These are phyloP conservation scores for Candida dendrica DNA, from an alignment of 805 yeast genomes.

Conservation along the genomic window DNA sequence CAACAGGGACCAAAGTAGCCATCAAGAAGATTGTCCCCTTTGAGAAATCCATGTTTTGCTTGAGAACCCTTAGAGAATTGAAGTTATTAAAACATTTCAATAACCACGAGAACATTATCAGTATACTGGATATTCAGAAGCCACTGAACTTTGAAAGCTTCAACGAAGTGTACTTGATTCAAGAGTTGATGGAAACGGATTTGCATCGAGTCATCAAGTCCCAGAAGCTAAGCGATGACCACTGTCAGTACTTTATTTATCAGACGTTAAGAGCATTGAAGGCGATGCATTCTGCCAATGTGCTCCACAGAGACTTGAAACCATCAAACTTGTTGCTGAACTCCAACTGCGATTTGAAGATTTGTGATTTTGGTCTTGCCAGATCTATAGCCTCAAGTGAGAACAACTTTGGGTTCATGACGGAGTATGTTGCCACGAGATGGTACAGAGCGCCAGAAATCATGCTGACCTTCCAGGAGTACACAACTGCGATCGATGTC, in stretches of 20 bases:
- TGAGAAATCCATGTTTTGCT: slow-evolving; percentile 54
- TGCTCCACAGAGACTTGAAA: slow-evolving; percentile 70
- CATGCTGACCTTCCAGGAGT: slow-evolving; percentile 66
- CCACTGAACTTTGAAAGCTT: slow-evolving; percentile 54
- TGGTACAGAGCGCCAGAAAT: slow-evolving; percentile 86
- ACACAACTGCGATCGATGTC: slow-evolving; percentile 69
- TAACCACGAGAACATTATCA: slow-evolving; percentile 66
- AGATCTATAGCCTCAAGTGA: slow-evolving; percentile 45
- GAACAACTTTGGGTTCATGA: slow-evolving; percentile 46
- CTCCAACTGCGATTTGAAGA: slow-evolving; percentile 65
- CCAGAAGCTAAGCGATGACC: slow-evolving; percentile 55
- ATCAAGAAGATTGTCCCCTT: slow-evolving; percentile 74
- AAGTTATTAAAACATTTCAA: slow-evolving; percentile 57
- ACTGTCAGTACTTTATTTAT: slow-evolving; percentile 62
- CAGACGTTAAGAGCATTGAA: slow-evolving; percentile 67
- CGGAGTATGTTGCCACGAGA: slow-evolving; percentile 79
- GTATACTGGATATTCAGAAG: slow-evolving; percentile 57
- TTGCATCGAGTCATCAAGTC: slow-evolving; percentile 54
- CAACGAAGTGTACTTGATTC: slow-evolving; percentile 67
- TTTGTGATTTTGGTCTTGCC: slow-evolving; percentile 76
- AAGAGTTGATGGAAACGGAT: slow-evolving; percentile 75
- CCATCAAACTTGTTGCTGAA: slow-evolving; percentile 66
- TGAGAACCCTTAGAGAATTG: slow-evolving; percentile 66
- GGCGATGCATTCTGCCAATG: slow-evolving; percentile 64
- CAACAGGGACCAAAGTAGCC: slow-evolving; percentile 59